Base-by-base conservation (phyloP, 2,329 filamentous ascomycete genomes). In the Fusarium irregulare region DNA sequence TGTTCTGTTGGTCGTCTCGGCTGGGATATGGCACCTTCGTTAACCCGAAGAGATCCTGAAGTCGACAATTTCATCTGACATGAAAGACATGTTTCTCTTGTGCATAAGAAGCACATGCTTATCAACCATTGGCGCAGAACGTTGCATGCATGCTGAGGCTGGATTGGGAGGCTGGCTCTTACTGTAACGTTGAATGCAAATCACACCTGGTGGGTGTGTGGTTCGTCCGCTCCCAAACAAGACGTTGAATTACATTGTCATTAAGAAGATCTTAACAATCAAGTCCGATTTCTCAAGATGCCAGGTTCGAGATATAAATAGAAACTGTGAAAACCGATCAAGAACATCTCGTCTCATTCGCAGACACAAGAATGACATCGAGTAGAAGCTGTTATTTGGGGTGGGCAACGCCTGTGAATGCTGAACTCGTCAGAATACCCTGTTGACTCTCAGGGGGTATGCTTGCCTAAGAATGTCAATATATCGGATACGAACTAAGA, bases 91-190 rank as follows among this genome's bases (percentile, higher is more conserved):
- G 20, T 37, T 59, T 51, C 34, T 44, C 32, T 54, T 48, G 34
- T n/a, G 21, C 53, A 28, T 48, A 34, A 42, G 12, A 23, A 28
- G 21, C 30, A 37, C 27, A 37, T 66, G 37, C 55, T 28, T 40
- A 21, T 32, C 34, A 30, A 37, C 14, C 25, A 55, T 56, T 46
- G 45, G 63, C 37, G 55, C 63, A 70, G 21, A 53, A 58, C 37
- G 37, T 73, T 61, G 50, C 65, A 67, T 71, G 63, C 69, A 73
- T 76, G 48, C 58, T 58, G 62, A 74, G 62, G 64, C 46, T 71
- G 56, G 57, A 30, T 40, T 23, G 56, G 50, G 23, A 61, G 55
- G 60, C 44, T 62, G 46, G 32, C 56, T 49, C 55, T 66, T 63
- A 46, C 55, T 71, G 62, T 30, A 58, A 58, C 51, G 66, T 42